Percentiles rank a stretch among this genome's conserved stretches.
Conservation (phyloP, 306 rosid species). For the Prunus campanulata region DNA sequence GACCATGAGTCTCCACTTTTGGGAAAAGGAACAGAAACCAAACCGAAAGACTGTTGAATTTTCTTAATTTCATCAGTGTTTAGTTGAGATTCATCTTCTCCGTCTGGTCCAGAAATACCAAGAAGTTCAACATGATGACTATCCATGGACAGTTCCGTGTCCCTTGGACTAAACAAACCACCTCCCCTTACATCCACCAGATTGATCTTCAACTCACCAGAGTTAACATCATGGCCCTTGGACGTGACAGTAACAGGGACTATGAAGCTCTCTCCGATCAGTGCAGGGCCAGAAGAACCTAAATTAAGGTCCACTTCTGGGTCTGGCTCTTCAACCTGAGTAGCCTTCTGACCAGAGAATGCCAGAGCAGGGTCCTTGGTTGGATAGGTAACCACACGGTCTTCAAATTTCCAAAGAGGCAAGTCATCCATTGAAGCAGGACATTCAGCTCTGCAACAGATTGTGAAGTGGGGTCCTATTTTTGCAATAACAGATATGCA, state of each 20-base stretch:
- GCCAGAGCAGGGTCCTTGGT: conserved; percentile 85
- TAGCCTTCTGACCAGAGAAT: conserved; percentile 75
- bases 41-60: conserved; percentile 80
- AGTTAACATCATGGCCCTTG: conserved; percentile 71
- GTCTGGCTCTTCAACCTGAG: conserved; percentile 88
- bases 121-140: conserved; percentile 89
- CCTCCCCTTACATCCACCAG: conserved; percentile 92
- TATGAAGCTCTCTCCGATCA: conserved; percentile 81
- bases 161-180: conserved; percentile 94
- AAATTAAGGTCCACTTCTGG: conserved; percentile 77
- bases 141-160: conserved; percentile 53
- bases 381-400: conserved; percentile 56
- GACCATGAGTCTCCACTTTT: conserved; percentile 82
- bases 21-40: conserved; percentile 78
- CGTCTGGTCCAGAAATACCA: conserved; percentile 75
- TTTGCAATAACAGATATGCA: too few relatives aligned
- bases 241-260: conserved; percentile 74
- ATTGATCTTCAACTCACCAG: conserved; percentile 94
- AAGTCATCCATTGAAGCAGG: conserved; percentile 88
- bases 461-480: conserved; percentile 31
- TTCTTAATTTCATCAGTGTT: conserved; percentile 62
- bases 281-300: conserved; percentile 77
- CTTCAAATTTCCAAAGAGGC: conserved; percentile 83
- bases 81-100: conserved; percentile 56
- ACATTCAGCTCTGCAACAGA: conserved; percentile 94